Base-by-base conservation (phyloP, 768 basidiomycete genomes). In the Plicaturopsis crispa region DNA sequence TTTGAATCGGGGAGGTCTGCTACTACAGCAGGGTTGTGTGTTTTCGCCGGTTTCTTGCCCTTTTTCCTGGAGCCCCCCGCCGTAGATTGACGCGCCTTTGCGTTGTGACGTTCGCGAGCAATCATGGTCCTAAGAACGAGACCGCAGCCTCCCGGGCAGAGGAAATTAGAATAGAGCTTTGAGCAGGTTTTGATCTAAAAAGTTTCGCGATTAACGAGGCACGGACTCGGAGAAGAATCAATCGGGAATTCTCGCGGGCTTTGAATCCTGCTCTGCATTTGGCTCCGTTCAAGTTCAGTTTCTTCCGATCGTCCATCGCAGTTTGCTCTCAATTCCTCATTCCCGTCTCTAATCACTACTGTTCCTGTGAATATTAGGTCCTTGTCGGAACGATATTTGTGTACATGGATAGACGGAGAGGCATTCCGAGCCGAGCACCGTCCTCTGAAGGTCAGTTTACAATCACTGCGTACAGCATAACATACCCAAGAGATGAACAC, bases 401-500 rank as follows among this genome's bases (percentile, higher is more conserved):
- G 33, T 24, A 28, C 44, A 84, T 84, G 81, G 76, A 84, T 48
- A 72, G 79, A 61, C 71, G 81, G 52, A 74, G 84, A 52, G 72
- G 67, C 48, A 56, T 69, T 31, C 61, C 73, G 36, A 63, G 69
- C 26, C 75, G 82, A 42, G 83, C 83, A 44, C 78, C 80, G 43
- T 79, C 82, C 20, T 75, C 78, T 5, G 86, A 88, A 80, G 86
- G 86, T 81, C 55, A 42, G 56, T 57, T 65, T 40, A 31, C 24
- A 41, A 24, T 40, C 56, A 39, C 32, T 24, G 38, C n/a, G n/a
- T n/a, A n/a, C n/a, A n/a, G 30, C 21, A 33, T 31, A 40, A 36
- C 38, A 20, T 45, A 45, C 24, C 22, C 42, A 32, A 30, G 38
- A 33, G 36, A 48, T 51, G 41, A 44, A 37, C 38, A 34, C 50